Percentiles rank a stretch among this genome's conserved stretches.
phyloP scores from a whole-genome alignment of 257 asterid species.

The Marsdenia floribunda region DNA sequence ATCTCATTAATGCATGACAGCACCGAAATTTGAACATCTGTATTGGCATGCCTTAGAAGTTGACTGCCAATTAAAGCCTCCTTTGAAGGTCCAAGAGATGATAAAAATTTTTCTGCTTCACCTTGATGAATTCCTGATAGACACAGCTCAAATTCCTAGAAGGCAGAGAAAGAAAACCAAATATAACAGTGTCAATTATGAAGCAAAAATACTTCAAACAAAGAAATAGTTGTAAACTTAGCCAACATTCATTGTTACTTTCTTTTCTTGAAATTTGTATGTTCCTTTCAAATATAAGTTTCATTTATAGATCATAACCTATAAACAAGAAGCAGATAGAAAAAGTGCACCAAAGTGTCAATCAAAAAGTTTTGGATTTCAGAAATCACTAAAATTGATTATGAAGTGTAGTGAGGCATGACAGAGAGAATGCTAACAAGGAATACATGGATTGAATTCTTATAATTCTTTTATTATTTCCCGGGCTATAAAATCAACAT shows the following conservation, averaged over 20 bases:
- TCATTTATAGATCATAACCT: neutral
- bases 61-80: neutral
- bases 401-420: neutral
- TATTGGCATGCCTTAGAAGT: neutral
- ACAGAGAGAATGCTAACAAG: neutral
- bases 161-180: neutral
- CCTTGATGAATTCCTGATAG: neutral
- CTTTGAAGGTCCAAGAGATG: neutral
- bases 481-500: neutral
- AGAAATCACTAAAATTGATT: neutral
- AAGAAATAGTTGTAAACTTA: neutral
- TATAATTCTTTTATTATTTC: neutral
- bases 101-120: neutral
- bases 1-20: slow-evolving; percentile 2
- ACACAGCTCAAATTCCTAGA: neutral
- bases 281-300: neutral
- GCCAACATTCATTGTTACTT: neutral
- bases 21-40: neutral
- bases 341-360: neutral
- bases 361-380: neutral
- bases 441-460: neutral
- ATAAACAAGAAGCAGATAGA: neutral
- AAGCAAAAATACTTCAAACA: neutral
- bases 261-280: neutral
- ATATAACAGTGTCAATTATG: neutral